These are phyloP conservation scores for Simplicillium sp. DNA, from an alignment of 2,329 filamentous ascomycete genomes.

Conservation along the genomic window DNA sequence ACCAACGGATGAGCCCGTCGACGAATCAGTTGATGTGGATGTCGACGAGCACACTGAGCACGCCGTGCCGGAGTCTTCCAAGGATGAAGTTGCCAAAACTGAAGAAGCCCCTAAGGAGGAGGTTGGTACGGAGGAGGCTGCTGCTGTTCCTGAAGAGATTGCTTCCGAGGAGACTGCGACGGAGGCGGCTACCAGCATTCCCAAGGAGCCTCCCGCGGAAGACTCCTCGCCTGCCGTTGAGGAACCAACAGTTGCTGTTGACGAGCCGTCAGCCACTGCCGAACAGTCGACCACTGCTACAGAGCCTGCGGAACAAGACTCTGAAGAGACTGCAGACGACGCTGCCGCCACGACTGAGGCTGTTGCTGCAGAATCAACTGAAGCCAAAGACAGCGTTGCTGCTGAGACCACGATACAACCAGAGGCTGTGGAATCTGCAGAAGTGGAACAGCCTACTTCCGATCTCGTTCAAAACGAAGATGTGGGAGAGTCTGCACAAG, in stretches of 20 bases:
- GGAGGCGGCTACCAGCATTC: too few species aligned
- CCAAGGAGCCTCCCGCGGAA: too few species aligned
- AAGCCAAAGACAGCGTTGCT: neutral
- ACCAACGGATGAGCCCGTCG: conserved; percentile 24
- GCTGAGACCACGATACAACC: neutral
- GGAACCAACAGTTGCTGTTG: too few species aligned
- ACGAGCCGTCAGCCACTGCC: too few species aligned
- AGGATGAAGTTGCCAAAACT: neutral
- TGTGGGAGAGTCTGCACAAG: too few species aligned
- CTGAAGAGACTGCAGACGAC: neutral
- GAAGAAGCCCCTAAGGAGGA: neutral
- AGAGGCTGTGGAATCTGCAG: neutral
- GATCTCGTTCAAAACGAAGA: too few species aligned
- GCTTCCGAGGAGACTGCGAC: neutral
- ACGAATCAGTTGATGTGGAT: conserved; percentile 11
- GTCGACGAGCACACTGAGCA: too few species aligned
- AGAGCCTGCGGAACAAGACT: neutral
- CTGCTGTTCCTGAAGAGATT: neutral
- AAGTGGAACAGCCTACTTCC: too few species aligned
- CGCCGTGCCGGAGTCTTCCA: neutral
- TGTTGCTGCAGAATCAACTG: neutral
- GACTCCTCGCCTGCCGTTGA: neutral
- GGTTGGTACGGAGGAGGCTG: neutral
- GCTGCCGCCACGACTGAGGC: neutral
- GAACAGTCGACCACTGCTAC: neutral